Evolutionary conservation across 805 yeast genomes (phyloP), one percentile per base, ranked within the genome.

Genomic region (Cyberlindnera maritima): DNA sequence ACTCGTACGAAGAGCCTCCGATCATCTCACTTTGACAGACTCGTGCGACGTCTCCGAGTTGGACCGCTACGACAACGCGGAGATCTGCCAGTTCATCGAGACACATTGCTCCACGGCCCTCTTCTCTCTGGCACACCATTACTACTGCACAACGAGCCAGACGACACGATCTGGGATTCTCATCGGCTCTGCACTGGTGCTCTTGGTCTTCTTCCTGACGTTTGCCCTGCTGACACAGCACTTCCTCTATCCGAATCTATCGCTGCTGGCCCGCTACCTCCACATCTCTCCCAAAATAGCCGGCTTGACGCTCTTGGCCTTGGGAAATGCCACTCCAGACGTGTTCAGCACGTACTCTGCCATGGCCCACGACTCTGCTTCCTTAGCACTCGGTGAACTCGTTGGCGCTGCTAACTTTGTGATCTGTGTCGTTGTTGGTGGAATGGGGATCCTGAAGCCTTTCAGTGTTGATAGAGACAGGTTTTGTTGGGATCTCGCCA

Each of bases 301-400:
- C 12, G 98, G 98, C 0, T 75, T 92, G 54, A 91, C 97, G 0
- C 68, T 92, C 19, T 69, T 94, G 43, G 96, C 98, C 0, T 74
- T 92, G 50, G 98, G 97, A 0, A 92, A 92, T 65, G 96, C 96
- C 3, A 76, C 95, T 0, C 96, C 97, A 0, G 99, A 92, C 63
- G 80, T 92, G 3, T 76, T 90, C 32, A 79, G 92, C 39, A 89
- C 96, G 0, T 88, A 81, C 61, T 82, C 84, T 41, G 96, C 97
- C 3, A 77, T 94, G 80, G 73, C 75, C 12, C 67, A 80, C 1
- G 83, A 79, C n/a, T 79, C 88, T 1, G 80, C 85, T 0, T 77
- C 88, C 0, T 69, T 92, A 60, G 97, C 98, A 0, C 67, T 92
- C 7, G 94, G 97, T 1, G 97, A 91, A 62, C 70, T 92, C n/a